A percentile compares a stretch with the other conserved stretches of the same genome.
These are phyloP conservation scores for Ceratobasidium sp. DNA, from an alignment of 1,284 basidiomycete species.

Conservation along the genomic window DNA sequence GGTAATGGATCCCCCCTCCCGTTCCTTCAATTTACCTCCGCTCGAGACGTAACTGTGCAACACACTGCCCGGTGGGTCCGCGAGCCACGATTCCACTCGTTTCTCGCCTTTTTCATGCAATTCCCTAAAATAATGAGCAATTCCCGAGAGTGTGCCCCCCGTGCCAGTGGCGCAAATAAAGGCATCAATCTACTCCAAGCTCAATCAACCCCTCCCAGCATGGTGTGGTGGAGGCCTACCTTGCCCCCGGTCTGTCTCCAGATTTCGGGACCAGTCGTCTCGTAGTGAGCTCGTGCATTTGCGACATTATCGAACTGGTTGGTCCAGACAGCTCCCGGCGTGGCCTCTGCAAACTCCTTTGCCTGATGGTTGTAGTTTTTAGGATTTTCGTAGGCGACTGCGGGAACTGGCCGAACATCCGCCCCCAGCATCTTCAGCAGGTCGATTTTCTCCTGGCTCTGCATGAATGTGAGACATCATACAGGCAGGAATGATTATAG, in stretches of 20 bases:
- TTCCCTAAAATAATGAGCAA: constrained; percentile 85
- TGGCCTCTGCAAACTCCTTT: constrained; percentile 79
- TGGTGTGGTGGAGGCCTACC: constrained; percentile 12
- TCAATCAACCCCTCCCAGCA: neutral
- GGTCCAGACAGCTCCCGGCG: constrained; percentile 97
- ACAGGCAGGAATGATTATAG: neutral
- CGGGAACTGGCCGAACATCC: constrained; percentile 94
- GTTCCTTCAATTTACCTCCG: constrained; percentile 79
- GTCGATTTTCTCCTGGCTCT: constrained; percentile 98
- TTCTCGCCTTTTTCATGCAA: constrained; percentile 64
- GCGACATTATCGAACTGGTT: constrained; percentile 97
- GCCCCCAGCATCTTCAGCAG: constrained; percentile 96
- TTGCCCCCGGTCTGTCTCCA: constrained; percentile 87
- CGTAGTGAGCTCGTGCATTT: constrained; percentile 89
- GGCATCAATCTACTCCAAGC: constrained; percentile 64
- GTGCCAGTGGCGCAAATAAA: constrained; percentile 96
- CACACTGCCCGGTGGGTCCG: constrained; percentile 96
- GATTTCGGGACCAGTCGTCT: constrained; percentile 94
- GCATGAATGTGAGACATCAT: constrained; percentile 34
- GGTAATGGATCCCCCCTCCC: constrained; percentile 91
- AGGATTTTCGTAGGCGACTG: constrained; percentile 95
- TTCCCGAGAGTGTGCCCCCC: constrained; percentile 93
- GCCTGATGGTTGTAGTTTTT: constrained; percentile 99
- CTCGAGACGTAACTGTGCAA: constrained; percentile 85
- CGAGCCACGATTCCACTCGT: constrained; percentile 88